A percentile compares a stretch with the other conserved stretches of the same genome.
phyloP scores from a whole-genome alignment of 2,329 filamentous ascomycete genomes.

The Whalleya microplaca region DNA sequence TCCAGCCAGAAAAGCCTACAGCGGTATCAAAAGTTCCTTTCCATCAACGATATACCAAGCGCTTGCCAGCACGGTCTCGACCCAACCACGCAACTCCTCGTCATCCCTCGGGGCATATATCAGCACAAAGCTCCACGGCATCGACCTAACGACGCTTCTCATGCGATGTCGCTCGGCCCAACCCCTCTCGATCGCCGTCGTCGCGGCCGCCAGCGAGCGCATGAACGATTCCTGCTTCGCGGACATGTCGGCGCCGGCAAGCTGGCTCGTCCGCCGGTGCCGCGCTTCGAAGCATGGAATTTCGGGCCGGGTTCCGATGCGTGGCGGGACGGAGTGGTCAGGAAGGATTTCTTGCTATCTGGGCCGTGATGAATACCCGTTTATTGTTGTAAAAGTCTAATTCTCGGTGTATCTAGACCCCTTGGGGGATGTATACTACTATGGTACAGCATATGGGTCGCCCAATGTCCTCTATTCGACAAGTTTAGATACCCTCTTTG shows the following conservation, averaged over 20 bases:
- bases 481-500: too few relatives aligned
- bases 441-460: too few relatives aligned
- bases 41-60: constrained; percentile 22
- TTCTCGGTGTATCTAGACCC: too few relatives aligned
- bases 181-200: constrained; percentile 36
- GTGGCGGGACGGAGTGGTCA: constrained; percentile 19
- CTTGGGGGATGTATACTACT: too few relatives aligned
- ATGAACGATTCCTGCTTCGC: constrained; percentile 34
- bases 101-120: constrained; percentile 45
- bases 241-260: constrained; percentile 10
- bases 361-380: constrained; percentile 31
- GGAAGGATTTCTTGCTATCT: constrained; percentile 30
- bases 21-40: constrained; percentile 13
- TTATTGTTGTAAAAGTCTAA: constrained; percentile 31
- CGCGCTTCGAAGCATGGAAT: constrained; percentile 41
- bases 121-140: constrained; percentile 42
- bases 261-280: constrained; percentile 41
- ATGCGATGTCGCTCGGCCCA: constrained; percentile 46
- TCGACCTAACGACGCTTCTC: constrained; percentile 27
- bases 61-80: constrained; percentile 22
- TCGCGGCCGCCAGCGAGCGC: constrained; percentile 26
- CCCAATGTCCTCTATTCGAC: too few relatives aligned
- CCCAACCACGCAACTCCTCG: constrained; percentile 39
- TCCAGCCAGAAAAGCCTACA: background rate
- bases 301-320: constrained; percentile 32